Evolutionary conservation across 768 basidiomycete genomes (phyloP).

Genomic region (Crassisporium funariophilum): DNA sequence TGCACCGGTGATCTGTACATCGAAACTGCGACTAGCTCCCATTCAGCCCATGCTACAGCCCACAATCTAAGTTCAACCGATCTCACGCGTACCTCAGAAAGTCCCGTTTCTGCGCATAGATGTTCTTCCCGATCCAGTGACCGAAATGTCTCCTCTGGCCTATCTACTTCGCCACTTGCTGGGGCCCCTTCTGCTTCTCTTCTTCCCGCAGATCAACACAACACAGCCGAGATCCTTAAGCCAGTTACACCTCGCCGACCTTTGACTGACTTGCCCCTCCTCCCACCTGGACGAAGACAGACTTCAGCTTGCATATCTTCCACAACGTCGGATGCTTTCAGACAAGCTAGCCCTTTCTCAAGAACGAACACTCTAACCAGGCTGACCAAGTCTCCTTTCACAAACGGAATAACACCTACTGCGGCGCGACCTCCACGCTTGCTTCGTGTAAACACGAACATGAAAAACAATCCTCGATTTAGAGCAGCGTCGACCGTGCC

Average conservation of each 20-base stretch:
- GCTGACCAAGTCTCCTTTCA: not conserved
- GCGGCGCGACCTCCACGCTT: conserved; percentile 18
- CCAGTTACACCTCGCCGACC: conserved; percentile 18
- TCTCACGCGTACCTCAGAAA: too few species aligned
- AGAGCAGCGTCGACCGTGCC: not conserved
- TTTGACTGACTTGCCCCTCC: conserved; percentile 7
- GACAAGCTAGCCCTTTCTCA: not conserved
- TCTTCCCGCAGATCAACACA: conserved; percentile 1
- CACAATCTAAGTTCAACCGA: not conserved
- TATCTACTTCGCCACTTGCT: too few species aligned
- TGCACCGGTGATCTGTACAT: too few species aligned
- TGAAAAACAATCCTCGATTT: not conserved
- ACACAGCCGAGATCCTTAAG: conserved; percentile 2
- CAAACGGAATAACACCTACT: conserved; percentile 12
- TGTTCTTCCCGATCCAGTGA: not conserved
- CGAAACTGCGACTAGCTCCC: too few species aligned
- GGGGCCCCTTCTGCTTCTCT: not conserved
- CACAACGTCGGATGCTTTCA: not conserved
- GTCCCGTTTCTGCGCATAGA: too few species aligned
- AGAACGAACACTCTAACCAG: conserved; percentile 1
- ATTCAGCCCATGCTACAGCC: not conserved
- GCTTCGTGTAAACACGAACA: conserved; percentile 11
- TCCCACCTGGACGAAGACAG: not conserved
- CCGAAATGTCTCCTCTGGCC: conserved; percentile 5
- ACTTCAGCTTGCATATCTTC: conserved; percentile 1